Evolutionary conservation across 140 eudicot genomes (phyloP).

Genomic region (Senecio squalidus): DNA sequence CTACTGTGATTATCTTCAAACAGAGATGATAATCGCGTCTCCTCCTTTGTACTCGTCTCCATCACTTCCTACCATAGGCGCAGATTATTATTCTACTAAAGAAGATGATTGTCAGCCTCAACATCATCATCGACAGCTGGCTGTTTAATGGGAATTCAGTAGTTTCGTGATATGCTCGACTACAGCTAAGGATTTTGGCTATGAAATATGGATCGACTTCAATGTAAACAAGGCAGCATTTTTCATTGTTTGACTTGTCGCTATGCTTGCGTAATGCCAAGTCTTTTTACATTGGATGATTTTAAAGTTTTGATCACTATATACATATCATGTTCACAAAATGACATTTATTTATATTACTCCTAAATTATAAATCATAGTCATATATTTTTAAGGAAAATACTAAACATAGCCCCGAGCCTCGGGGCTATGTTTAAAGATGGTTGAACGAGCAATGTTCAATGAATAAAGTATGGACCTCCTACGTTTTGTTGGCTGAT

Average conservation of each 20-base stretch:
- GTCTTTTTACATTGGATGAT: slow-evolving; percentile 14
- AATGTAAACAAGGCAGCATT: slow-evolving; percentile 5
- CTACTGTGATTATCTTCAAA: slow-evolving; percentile 46
- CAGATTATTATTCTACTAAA: slow-evolving; percentile 15
- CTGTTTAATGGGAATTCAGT: slow-evolving; percentile 18
- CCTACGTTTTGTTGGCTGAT: not conserved
- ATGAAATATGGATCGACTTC: slow-evolving; percentile 8
- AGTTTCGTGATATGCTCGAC: not conserved
- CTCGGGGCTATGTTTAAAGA: too few species aligned
- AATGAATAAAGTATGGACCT: too few species aligned
- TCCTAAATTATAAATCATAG: too few species aligned
- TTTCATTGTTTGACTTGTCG: slow-evolving; percentile 15
- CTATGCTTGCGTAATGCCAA: not conserved
- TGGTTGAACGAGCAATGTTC: too few species aligned
- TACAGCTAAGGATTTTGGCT: slow-evolving; percentile 19
- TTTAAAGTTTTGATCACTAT: slow-evolving; percentile 7
- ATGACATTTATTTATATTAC: not conserved
- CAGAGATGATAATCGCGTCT: slow-evolving; percentile 32
- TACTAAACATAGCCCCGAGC: too few species aligned
- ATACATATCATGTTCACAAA: not conserved
- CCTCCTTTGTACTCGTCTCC: slow-evolving; percentile 21
- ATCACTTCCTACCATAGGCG: slow-evolving; percentile 1
- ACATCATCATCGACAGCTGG: slow-evolving; percentile 23
- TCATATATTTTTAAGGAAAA: too few species aligned
- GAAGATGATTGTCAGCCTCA: slow-evolving; percentile 39